These are phyloP conservation scores for Ampelocalamus luodianensis DNA, from an alignment of 176 grass and related monocot species.

Conservation along the genomic window DNA sequence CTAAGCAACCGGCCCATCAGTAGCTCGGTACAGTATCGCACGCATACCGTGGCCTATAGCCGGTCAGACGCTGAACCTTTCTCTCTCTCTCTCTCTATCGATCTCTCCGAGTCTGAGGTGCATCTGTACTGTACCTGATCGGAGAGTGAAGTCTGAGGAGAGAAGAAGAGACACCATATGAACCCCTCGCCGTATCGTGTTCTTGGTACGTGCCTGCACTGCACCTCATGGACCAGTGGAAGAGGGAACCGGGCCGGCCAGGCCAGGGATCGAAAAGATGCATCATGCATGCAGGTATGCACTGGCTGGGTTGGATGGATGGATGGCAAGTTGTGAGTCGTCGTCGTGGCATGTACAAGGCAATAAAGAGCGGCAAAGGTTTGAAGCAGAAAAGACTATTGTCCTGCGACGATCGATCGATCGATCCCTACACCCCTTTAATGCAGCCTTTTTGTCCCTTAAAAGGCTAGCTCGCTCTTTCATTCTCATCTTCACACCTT, in stretches of 20 bases:
- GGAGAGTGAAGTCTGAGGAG: conserved; percentile 9
- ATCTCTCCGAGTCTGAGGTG: background rate
- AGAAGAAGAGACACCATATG: background rate
- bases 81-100: background rate
- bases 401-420: conserved; percentile 34
- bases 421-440: conserved; percentile 37
- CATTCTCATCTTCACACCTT: background rate
- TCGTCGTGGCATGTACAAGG: background rate
- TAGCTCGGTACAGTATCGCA: background rate
- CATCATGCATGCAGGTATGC: background rate
- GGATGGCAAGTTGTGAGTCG: background rate
- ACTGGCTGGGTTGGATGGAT: background rate
- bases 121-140: background rate
- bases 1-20: conserved; percentile 25
- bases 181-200: background rate
- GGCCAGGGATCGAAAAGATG: conserved; percentile 45
- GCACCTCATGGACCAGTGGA: conserved; percentile 18
- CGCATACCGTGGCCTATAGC: background rate
- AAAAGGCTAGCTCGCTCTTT: conserved; percentile 40
- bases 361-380: conserved; percentile 41
- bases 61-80: background rate
- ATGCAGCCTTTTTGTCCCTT: conserved; percentile 58
- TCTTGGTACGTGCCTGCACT: conserved; percentile 1
- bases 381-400: conserved; percentile 38
- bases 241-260: background rate